Evolutionary conservation across 352 stramenopile genomes (phyloP).

Genomic region (Blastocystis hominis): DNA sequence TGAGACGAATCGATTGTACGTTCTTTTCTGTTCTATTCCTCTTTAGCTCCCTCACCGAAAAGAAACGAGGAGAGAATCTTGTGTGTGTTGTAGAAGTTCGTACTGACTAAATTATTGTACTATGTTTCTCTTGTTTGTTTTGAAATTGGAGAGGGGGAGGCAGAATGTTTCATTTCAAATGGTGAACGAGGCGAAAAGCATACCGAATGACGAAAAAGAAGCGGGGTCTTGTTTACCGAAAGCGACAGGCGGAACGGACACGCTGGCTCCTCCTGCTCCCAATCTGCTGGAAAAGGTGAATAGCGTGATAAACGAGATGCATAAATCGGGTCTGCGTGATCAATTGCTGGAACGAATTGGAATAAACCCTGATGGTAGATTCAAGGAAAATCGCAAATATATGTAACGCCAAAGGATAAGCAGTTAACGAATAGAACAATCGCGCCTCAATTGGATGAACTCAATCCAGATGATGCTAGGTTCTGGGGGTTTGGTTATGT

Average conservation of each 20-base stretch:
- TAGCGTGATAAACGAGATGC: not conserved
- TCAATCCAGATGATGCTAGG: not conserved
- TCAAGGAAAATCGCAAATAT: not conserved
- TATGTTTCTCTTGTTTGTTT: conserved; percentile 37
- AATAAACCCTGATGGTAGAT: not conserved
- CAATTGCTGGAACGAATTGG: not conserved
- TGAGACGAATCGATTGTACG: conserved; percentile 14
- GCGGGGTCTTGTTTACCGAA: not conserved
- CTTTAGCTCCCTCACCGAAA: not conserved
- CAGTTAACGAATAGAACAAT: conserved; percentile 14
- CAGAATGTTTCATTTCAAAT: not conserved
- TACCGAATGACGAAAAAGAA: not conserved
- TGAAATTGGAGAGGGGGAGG: not conserved
- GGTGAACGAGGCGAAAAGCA: not conserved
- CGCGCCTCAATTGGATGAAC: not conserved
- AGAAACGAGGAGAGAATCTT: conserved; percentile 1
- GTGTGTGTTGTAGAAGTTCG: not conserved
- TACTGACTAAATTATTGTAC: not conserved
- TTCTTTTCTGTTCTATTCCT: not conserved
- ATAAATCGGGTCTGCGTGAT: not conserved
- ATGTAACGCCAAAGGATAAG: not conserved
- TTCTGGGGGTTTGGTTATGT: conserved; percentile 1
- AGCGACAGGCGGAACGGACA: not conserved
- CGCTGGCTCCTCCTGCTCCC: not conserved
- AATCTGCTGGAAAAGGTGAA: not conserved